A percentile compares a stretch with the other conserved stretches of the same genome.
Evolutionary conservation across 768 basidiomycete species (phyloP).

Genomic region (Antrodiella citrinella): DNA sequence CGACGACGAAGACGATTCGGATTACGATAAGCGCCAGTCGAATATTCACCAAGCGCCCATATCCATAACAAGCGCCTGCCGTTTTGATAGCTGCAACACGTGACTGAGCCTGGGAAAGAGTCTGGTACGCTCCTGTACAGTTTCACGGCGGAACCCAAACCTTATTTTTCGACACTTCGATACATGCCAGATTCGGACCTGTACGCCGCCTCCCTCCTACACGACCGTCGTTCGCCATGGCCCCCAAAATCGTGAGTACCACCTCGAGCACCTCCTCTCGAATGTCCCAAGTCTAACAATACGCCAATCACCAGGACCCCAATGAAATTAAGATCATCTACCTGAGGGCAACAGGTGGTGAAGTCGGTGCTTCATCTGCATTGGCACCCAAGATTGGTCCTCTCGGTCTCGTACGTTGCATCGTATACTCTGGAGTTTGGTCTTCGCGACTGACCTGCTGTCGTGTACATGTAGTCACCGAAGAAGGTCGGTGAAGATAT

Average conservation of each 20-base stretch:
- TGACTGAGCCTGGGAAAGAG: too few species aligned
- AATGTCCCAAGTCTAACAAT: not conserved
- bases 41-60: too few species aligned
- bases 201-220: slow-evolving; percentile 22
- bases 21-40: too few species aligned
- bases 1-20: too few species aligned
- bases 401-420: slow-evolving; percentile 81
- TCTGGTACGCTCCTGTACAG: slow-evolving; percentile 41
- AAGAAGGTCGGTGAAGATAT: slow-evolving; percentile 99
- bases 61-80: too few species aligned
- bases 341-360: slow-evolving; percentile 97
- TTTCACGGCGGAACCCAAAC: slow-evolving; percentile 44
- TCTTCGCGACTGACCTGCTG: slow-evolving; percentile 10
- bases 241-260: slow-evolving; percentile 65
- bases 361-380: slow-evolving; percentile 97
- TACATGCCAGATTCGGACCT: slow-evolving; percentile 10
- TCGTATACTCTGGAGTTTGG: not conserved
- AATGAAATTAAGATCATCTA: slow-evolving; percentile 98
- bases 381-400: slow-evolving; percentile 99
- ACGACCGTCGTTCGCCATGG: slow-evolving; percentile 43
- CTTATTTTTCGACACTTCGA: slow-evolving; percentile 29
- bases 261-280: not conserved
- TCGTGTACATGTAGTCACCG: slow-evolving; percentile 63
- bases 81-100: too few species aligned
- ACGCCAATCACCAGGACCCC: slow-evolving; percentile 62